Evolutionary conservation across 805 yeast species (phyloP).

Genomic region (Zygosaccharomyces gambellarensis): DNA sequence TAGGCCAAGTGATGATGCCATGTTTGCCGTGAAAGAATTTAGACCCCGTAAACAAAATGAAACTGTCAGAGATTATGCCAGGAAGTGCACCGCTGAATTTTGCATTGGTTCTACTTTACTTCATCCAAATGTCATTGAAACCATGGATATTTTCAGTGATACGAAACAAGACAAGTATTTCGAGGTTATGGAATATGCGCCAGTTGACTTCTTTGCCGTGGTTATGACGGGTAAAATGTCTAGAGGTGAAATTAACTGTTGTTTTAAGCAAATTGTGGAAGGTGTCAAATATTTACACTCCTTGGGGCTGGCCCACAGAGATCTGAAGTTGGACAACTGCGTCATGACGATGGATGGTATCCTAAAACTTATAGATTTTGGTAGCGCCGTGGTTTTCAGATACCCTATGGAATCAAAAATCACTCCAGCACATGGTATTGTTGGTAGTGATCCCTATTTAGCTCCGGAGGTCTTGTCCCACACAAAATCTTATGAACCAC

Average conservation of each 20-base stretch:
- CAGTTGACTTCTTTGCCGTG: constrained; percentile 77
- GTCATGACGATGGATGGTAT: constrained; percentile 71
- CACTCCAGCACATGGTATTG: constrained; percentile 66
- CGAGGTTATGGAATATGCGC: constrained; percentile 84
- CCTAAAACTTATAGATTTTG: constrained; percentile 75
- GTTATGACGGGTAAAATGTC: constrained; percentile 84
- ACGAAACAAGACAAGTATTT: constrained; percentile 65
- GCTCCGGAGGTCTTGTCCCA: constrained; percentile 73
- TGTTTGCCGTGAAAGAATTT: constrained; percentile 82
- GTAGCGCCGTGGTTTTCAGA: constrained; percentile 76
- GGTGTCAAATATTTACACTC: constrained; percentile 73
- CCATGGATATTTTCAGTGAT: constrained; percentile 57
- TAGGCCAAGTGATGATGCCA: constrained; percentile 62
- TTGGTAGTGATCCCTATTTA: constrained; percentile 81
- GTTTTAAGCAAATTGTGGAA: constrained; percentile 64
- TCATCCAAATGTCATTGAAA: constrained; percentile 76
- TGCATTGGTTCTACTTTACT: constrained; percentile 79
- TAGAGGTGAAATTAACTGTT: constrained; percentile 76
- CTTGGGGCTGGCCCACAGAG: constrained; percentile 78
- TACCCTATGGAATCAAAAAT: constrained; percentile 63
- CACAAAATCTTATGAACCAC: constrained; percentile 59
- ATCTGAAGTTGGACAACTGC: constrained; percentile 77
- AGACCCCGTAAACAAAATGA: constrained; percentile 69
- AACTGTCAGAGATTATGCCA: constrained; percentile 69
- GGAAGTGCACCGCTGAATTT: constrained; percentile 83